These are phyloP conservation scores for Auriscalpium vulgare DNA, from an alignment of 768 basidiomycete genomes.

Conservation along the genomic window DNA sequence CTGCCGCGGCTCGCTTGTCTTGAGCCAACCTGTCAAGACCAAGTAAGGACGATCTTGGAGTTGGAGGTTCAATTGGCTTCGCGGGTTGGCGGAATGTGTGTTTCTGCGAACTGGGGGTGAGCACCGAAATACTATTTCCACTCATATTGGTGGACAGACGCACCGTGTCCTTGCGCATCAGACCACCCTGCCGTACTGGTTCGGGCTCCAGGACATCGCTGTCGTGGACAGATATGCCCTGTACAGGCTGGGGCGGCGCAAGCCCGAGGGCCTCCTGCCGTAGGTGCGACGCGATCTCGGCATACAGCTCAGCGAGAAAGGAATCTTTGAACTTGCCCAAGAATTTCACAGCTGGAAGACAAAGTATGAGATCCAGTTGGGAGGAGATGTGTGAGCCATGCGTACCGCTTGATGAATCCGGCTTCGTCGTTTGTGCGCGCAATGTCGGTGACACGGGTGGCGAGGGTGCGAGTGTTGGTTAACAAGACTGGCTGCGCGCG, in stretches of 20 bases:
- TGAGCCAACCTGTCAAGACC: slow-evolving; percentile 84
- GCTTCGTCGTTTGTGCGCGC: slow-evolving; percentile 59
- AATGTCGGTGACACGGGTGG: slow-evolving; percentile 70
- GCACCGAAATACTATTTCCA: not conserved
- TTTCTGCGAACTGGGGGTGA: slow-evolving; percentile 34
- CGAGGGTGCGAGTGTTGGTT: slow-evolving; percentile 85
- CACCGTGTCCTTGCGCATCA: slow-evolving; percentile 62
- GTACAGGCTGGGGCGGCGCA: slow-evolving; percentile 40
- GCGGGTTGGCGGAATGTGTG: slow-evolving; percentile 78
- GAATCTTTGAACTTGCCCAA: slow-evolving; percentile 85
- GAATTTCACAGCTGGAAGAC: slow-evolving; percentile 50
- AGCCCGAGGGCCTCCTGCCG: slow-evolving; percentile 52
- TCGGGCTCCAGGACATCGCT: slow-evolving; percentile 83
- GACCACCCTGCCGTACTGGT: slow-evolving; percentile 66
- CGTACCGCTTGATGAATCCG: slow-evolving; percentile 63
- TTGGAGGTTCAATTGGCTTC: slow-evolving; percentile 65
- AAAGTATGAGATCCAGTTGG: not conserved
- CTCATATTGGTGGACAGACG: slow-evolving; percentile 13
- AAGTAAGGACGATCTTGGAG: slow-evolving; percentile 71
- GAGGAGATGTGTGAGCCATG: not conserved
- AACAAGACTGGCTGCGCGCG: slow-evolving; percentile 67
- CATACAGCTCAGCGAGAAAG: slow-evolving; percentile 71
- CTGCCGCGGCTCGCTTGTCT: slow-evolving; percentile 62
- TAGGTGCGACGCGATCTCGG: slow-evolving; percentile 66
- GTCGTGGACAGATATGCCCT: slow-evolving; percentile 71